These are phyloP conservation scores for Withania somnifera DNA, from an alignment of 305 asterid genomes.

Conservation along the genomic window DNA sequence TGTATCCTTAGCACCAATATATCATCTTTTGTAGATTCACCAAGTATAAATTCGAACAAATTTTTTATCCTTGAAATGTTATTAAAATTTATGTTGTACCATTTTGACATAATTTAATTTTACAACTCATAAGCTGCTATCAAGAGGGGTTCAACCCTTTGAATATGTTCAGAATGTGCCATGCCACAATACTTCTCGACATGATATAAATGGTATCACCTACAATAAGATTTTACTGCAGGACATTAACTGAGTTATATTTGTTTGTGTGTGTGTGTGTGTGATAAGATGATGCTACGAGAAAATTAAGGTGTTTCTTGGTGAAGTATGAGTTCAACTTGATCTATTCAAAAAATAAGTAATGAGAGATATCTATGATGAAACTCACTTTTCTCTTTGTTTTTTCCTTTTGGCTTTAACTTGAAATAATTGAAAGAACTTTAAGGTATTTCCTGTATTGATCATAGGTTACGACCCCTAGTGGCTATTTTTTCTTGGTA, in stretches of 20 bases:
- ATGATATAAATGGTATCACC: constrained; percentile 20
- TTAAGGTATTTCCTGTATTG: background rate
- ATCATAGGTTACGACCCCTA: background rate
- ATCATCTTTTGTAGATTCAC: background rate
- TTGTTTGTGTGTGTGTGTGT: background rate
- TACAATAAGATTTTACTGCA: constrained; percentile 18
- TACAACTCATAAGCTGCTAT: constrained; percentile 34
- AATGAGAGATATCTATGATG: background rate
- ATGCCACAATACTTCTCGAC: constrained; percentile 37
- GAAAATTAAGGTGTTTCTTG: background rate
- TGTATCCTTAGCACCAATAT: background rate
- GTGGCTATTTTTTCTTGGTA: background rate
- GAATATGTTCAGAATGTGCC: constrained; percentile 59
- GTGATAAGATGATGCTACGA: background rate
- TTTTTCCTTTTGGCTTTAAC: background rate
- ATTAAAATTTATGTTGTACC: background rate
- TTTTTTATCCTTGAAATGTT: background rate
- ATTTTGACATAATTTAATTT: background rate
- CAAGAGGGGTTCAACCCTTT: constrained; percentile 53
- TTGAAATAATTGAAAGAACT: background rate
- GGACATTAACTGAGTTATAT: background rate
- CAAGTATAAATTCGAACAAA: background rate
- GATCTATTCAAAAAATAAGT: background rate
- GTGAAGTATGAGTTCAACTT: background rate
- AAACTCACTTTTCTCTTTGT: background rate